phyloP scores from a whole-genome alignment of 2,329 filamentous ascomycete species.

The Ophiostoma piceae region DNA sequence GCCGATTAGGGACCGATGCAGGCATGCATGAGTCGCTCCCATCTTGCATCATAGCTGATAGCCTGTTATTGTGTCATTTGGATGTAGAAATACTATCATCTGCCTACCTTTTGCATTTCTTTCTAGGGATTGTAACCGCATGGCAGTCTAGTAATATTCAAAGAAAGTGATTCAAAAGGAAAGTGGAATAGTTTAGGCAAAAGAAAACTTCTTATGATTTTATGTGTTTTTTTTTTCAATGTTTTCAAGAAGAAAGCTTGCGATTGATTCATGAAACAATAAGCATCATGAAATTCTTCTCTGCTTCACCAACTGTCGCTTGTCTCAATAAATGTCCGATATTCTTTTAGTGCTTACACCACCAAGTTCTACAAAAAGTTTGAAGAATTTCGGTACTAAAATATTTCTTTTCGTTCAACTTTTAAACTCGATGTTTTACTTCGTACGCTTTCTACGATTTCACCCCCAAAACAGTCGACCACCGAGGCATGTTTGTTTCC shows the following conservation, averaged over 20 bases:
- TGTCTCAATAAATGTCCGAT: not conserved
- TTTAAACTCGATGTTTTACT: no score
- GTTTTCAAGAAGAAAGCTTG: not conserved
- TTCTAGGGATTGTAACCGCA: not conserved
- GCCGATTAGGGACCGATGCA: slow-evolving; percentile 3
- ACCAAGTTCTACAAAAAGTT: no score
- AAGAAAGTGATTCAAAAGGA: no score
- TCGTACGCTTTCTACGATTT: no score
- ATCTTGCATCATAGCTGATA: not conserved
- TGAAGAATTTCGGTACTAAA: no score
- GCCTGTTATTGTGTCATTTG: not conserved
- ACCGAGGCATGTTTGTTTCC: no score
- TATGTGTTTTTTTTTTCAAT: not conserved
- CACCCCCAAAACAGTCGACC: no score
- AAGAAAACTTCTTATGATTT: no score
- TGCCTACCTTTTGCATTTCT: not conserved
- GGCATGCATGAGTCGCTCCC: slow-evolving; percentile 4
- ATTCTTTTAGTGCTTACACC: not conserved
- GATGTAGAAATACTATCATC: not conserved
- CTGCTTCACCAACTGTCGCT: not conserved
- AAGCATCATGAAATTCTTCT: no score
- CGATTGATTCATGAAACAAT: no score
- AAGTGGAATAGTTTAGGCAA: no score
- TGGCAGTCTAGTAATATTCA: not conserved
- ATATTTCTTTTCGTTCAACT: no score